A percentile compares a stretch with the other conserved stretches of the same genome.
Evolutionary conservation across 2,329 filamentous ascomycete genomes (phyloP).

Genomic region (Diaporthe sp.): DNA sequence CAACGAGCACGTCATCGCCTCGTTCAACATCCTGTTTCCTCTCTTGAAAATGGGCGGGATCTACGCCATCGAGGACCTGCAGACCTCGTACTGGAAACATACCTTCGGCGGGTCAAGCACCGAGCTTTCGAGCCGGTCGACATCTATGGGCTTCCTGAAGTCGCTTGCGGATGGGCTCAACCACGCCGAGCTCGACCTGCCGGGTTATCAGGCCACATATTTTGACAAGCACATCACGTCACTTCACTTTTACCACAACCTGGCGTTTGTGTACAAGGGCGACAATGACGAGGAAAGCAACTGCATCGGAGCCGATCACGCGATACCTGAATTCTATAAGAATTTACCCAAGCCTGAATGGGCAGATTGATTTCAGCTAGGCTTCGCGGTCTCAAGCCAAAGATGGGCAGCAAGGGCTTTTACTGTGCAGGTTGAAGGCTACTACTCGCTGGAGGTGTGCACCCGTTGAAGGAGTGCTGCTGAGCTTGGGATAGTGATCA

Average conservation of each 20-base stretch:
- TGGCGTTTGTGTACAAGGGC: not conserved
- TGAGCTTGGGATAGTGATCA: too few relatives aligned
- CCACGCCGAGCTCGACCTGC: not conserved
- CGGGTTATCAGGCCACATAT: not conserved
- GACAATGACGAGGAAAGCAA: constrained; percentile 3
- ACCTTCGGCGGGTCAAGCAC: not conserved
- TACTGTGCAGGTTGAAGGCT: too few relatives aligned
- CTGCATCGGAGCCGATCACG: not conserved
- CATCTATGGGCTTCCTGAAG: not conserved
- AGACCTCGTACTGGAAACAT: not conserved
- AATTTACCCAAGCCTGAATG: not conserved
- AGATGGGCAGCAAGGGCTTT: too few relatives aligned
- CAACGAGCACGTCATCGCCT: not conserved
- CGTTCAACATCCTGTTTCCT: not conserved
- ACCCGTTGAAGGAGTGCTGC: too few relatives aligned
- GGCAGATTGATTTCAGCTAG: not conserved
- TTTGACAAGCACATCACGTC: constrained; percentile 2
- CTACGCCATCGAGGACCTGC: not conserved
- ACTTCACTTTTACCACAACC: constrained; percentile 6
- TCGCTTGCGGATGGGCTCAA: constrained; percentile 3
- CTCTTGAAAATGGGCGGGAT: not conserved
- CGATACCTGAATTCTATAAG: not conserved
- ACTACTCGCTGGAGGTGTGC: too few relatives aligned
- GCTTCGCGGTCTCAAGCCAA: too few relatives aligned
- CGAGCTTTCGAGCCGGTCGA: not conserved